A percentile compares a stretch with the other conserved stretches of the same genome.
Conservation (phyloP, 768 basidiomycete species). For the Amanita pseudoporphyria region DNA sequence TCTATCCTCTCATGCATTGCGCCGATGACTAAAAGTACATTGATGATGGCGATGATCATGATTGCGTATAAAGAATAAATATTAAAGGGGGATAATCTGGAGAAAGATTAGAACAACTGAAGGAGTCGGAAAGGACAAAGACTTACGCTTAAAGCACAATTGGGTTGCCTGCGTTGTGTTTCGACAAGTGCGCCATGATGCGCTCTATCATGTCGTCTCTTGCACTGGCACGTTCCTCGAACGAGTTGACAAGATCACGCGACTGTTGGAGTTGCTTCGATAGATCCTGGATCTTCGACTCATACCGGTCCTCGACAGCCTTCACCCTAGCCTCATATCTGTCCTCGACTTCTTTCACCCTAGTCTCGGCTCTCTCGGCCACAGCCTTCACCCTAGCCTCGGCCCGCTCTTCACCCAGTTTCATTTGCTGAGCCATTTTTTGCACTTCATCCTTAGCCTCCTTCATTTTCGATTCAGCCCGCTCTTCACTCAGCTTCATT, state of each 20-base stretch:
- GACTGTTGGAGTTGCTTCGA: background rate
- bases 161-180: too few relatives aligned
- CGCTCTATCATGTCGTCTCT: background rate
- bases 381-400: background rate
- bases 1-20: too few relatives aligned
- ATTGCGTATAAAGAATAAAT: too few relatives aligned
- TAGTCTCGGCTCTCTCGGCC: too few relatives aligned
- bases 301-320: background rate
- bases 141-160: too few relatives aligned
- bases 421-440: background rate
- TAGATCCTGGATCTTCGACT: background rate
- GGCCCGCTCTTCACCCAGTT: background rate
- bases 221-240: background rate
- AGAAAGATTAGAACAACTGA: too few relatives aligned
- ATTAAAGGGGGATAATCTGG: too few relatives aligned
- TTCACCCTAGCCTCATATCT: too few relatives aligned
- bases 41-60: too few relatives aligned
- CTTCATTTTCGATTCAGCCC: background rate
- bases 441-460: background rate
- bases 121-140: too few relatives aligned
- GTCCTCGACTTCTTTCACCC: too few relatives aligned
- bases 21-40: too few relatives aligned
- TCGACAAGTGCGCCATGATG: background rate
- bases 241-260: background rate
- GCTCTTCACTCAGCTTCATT: background rate